Conservation (phyloP, 176 grass and related monocot species). For the Aegilops speltoides region DNA sequence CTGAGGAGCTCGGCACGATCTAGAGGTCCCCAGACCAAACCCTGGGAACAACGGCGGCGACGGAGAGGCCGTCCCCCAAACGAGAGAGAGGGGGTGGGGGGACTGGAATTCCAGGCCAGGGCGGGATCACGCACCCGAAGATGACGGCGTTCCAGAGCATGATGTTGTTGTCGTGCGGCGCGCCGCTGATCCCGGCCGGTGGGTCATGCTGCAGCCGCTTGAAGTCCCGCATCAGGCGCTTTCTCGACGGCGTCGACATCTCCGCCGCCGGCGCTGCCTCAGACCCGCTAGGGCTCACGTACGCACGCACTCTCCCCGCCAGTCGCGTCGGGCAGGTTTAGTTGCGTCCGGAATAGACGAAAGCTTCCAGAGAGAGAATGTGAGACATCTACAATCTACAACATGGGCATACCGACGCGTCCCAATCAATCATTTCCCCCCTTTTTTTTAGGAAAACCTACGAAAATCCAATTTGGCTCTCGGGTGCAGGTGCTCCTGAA, state of each 20-base stretch:
- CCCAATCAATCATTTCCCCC: too few relatives aligned
- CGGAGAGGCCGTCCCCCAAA: neutral
- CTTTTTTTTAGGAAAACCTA: too few relatives aligned
- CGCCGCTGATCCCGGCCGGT: slow-evolving; percentile 90
- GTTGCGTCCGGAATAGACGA: slow-evolving; percentile 30
- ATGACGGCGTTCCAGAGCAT: slow-evolving; percentile 99
- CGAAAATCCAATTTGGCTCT: neutral
- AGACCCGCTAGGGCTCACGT: slow-evolving; percentile 21
- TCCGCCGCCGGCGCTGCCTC: slow-evolving; percentile 1
- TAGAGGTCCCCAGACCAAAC: neutral
- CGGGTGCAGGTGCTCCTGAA: too few relatives aligned
- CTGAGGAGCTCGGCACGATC: slow-evolving; percentile 10
- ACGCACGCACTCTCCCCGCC: neutral
- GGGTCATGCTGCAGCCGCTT: slow-evolving; percentile 98
- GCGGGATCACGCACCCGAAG: slow-evolving; percentile 55
- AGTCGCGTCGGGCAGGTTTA: neutral
- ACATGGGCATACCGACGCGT: too few relatives aligned
- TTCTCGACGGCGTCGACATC: slow-evolving; percentile 98
- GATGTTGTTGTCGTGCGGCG: slow-evolving; percentile 96
- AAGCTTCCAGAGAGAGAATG: slow-evolving; percentile 2
- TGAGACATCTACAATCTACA: neutral
- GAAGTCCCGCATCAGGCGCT: slow-evolving; percentile 99
- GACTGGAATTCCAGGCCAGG: neutral
- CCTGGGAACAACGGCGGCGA: neutral
- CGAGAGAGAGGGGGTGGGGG: too few relatives aligned